Conservation (phyloP, 2,329 filamentous ascomycete species). For the Fusarium floridanum region DNA sequence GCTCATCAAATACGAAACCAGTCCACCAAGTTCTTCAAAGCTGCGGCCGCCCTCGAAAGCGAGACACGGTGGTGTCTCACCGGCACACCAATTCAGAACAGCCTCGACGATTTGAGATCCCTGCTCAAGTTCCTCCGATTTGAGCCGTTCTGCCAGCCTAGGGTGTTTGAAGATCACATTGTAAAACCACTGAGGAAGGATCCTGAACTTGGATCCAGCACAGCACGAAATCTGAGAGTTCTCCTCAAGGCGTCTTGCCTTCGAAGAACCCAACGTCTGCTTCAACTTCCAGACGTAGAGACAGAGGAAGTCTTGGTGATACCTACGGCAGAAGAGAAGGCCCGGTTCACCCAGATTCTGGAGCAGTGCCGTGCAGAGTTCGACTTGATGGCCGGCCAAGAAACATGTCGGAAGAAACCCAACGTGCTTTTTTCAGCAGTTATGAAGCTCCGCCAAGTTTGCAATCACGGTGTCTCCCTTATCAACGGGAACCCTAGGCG, state of each 20-base stretch:
- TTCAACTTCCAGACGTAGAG: rapidly evolving
- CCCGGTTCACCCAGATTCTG: rapidly evolving
- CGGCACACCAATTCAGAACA: conserved; percentile 68
- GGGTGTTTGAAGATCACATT: conserved; percentile 6
- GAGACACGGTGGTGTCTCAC: conserved; percentile 65
- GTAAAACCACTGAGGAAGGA: neutral
- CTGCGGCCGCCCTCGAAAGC: conserved; percentile 57
- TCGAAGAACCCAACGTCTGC: neutral
- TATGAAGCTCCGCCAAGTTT: conserved; percentile 13
- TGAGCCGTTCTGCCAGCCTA: conserved; percentile 4
- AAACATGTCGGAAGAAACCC: neutral
- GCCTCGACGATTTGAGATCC: conserved; percentile 59
- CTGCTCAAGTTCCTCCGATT: conserved; percentile 28
- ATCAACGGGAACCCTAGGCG: rapidly evolving
- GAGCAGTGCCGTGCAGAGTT: neutral
- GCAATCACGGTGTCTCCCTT: neutral
- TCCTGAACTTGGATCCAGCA: rapidly evolving
- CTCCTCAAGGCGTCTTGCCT: neutral
- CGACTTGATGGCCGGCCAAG: neutral
- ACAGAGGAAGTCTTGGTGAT: rapidly evolving
- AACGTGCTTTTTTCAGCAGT: neutral
- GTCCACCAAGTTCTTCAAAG: conserved; percentile 58
- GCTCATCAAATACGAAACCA: conserved; percentile 62
- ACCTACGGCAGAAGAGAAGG: neutral
- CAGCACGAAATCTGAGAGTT: neutral